Base-by-base conservation (phyloP, 2,329 filamentous ascomycete species). In the Phialophora expanda region DNA sequence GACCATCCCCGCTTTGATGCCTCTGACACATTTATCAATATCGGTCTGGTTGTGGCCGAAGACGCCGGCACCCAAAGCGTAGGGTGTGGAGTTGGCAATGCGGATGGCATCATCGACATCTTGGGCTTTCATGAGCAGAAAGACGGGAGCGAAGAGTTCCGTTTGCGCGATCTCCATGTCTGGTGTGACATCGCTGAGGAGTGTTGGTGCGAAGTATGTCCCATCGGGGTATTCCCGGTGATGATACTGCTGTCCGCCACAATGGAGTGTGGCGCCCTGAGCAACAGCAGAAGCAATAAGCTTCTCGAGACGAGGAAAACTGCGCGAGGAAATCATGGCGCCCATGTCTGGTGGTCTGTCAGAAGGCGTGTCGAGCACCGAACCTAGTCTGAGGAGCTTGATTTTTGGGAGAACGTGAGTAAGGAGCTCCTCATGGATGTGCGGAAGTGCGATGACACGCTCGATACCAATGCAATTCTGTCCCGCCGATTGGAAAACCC, bases 391-490 rank as follows among this genome's bases (percentile, higher is more conserved):
- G 17, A 99, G 83, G 11, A 85, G 84, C 68, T 84, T 83, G 70
- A 98, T 91, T 67, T 90, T 89, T 11, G 90, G 89, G 59, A 87
- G 85, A 22, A 99, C 86, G 67, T 88, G 83, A 4, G 83, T 78
- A 60, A 97, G 80, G 24, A 99, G 85, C 63, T 83, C 82, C 68
- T 90, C 84, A 80, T 98, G 96, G 59, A 91, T 84, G n/a, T 81
- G 82, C 1, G 92, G 89, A 17, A 91, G 85, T 26, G 90, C 92
- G 72, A 98, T 89, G 74, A 98, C 89, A 63, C 95, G 90, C 81
- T 99, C 95, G 71, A 97, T 94, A 62, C 95, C 95, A 75, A 99
- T 94, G 79, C 95, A 99, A 80, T 99, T 99, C 78, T 99, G 95
- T 1, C 95, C 95, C 17, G 93, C 90, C 17, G 70, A 70, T 78